phyloP scores from a whole-genome alignment of 441 rosid species.

The Populus trichocarpa region DNA sequence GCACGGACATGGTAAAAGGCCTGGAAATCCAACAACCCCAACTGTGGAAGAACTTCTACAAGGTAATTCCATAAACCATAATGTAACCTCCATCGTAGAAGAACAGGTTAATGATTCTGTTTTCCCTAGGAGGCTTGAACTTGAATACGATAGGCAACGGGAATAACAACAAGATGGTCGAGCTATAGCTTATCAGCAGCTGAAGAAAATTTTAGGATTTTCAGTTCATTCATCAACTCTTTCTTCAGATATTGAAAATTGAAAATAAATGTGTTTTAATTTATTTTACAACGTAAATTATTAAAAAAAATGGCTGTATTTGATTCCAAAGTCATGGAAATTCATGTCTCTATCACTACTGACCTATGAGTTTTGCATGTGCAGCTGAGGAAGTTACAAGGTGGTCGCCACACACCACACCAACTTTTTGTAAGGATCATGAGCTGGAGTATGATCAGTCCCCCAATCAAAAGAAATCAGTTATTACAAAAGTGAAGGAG shows the following conservation, averaged over 20 bases:
- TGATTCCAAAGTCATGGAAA: neutral
- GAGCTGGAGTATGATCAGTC: conserved; percentile 49
- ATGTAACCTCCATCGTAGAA: neutral
- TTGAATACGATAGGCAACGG: neutral
- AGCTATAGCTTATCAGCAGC: neutral
- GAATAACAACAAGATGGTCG: neutral
- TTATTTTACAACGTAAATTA: neutral
- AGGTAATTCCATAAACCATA: conserved; percentile 31
- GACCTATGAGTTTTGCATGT: neutral
- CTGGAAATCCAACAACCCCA: conserved; percentile 29
- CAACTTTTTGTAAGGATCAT: conserved; percentile 26
- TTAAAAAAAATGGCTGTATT: neutral
- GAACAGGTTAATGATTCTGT: neutral
- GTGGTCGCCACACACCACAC: conserved; percentile 26
- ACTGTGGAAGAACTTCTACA: conserved; percentile 42
- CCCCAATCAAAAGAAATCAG: conserved; percentile 49
- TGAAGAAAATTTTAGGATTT: neutral
- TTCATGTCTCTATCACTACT: neutral
- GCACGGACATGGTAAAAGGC: conserved; percentile 31
- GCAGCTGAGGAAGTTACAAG: conserved; percentile 38
- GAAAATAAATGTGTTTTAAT: neutral
- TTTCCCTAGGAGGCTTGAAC: neutral
- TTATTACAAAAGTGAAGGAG: conserved; percentile 46
- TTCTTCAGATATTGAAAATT: neutral
- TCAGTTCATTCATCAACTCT: neutral